These are phyloP conservation scores for Aspergillus avenaceus DNA, from an alignment of 495 filamentous ascomycete genomes.

Conservation along the genomic window DNA sequence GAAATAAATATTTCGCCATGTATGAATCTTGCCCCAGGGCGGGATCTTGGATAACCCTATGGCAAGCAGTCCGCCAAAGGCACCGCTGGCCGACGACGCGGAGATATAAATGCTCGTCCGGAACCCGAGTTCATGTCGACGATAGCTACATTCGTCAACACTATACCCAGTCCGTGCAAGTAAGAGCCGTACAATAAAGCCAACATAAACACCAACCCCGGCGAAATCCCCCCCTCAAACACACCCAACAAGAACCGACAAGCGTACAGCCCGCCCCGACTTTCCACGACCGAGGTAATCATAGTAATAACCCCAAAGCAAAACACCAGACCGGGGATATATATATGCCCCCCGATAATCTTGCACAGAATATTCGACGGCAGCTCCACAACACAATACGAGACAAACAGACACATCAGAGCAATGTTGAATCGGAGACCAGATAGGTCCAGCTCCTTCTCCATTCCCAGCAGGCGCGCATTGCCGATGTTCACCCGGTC, in stretches of 20 bases:
- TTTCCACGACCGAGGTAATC: constrained; percentile 49
- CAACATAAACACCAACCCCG: constrained; percentile 31
- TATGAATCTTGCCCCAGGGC: constrained; percentile 2
- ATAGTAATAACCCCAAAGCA: constrained; percentile 44
- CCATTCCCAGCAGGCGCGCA: constrained; percentile 56
- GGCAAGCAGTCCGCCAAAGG: constrained; percentile 5
- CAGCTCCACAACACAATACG: constrained; percentile 33
- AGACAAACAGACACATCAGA: constrained; percentile 60
- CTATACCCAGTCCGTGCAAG: too few species aligned
- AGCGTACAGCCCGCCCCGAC: constrained; percentile 46
- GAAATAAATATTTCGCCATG: constrained; percentile 10
- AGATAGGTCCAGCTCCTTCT: constrained; percentile 52
- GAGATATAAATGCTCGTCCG: constrained; percentile 10
- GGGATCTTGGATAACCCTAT: constrained; percentile 7
- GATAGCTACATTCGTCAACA: constrained; percentile 2
- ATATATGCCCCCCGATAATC: constrained; percentile 21
- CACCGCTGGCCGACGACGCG: constrained; percentile 6
- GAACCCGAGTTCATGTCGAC: constrained; percentile 9
- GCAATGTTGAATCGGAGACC: constrained; percentile 58
- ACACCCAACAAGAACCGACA: constrained; percentile 53
- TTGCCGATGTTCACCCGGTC: constrained; percentile 60
- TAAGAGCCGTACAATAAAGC: neutral
- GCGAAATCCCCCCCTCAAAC: constrained; percentile 56
- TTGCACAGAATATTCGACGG: constrained; percentile 48
- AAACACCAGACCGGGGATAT: neutral